Conservation (phyloP, 1,284 basidiomycete genomes). For the Singerocomus rubriflavus region DNA sequence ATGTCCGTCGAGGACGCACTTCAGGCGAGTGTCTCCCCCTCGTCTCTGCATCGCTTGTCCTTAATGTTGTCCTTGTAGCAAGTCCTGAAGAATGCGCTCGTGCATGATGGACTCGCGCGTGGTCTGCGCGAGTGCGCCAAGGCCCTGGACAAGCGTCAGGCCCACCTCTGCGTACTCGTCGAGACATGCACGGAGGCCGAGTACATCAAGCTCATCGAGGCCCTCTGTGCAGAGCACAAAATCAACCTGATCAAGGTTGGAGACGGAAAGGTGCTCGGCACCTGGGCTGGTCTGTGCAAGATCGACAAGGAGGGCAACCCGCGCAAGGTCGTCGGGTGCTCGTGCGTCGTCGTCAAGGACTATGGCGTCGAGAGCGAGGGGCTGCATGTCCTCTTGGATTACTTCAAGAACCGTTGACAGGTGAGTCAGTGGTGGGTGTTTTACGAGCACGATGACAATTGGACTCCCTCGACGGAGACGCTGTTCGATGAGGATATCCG, state of each 20-base stretch:
- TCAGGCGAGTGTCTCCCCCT: slow-evolving; percentile 56
- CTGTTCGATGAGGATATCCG: slow-evolving; percentile 55
- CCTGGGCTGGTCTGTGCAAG: slow-evolving; percentile 99
- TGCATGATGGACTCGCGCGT: slow-evolving; percentile 97
- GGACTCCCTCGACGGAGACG: slow-evolving; percentile 87
- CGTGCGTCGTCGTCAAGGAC: slow-evolving; percentile 98
- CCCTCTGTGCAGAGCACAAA: slow-evolving; percentile 98
- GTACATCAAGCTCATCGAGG: slow-evolving; percentile 99
- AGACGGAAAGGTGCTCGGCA: slow-evolving; percentile 96
- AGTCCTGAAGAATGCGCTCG: slow-evolving; percentile 94
- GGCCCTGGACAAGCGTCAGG: slow-evolving; percentile 98
- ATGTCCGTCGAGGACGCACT: slow-evolving; percentile 97
- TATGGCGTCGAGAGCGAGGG: slow-evolving; percentile 97
- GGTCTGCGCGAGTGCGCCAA: slow-evolving; percentile 98
- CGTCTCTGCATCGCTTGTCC: slow-evolving; percentile 1
- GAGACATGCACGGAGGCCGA: slow-evolving; percentile 99
- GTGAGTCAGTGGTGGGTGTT: slow-evolving; percentile 32
- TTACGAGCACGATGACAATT: slow-evolving; percentile 59
- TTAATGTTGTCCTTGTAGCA: slow-evolving; percentile 46
- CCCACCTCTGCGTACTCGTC: slow-evolving; percentile 97
- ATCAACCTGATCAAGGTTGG: slow-evolving; percentile 99
- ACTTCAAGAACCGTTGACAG: slow-evolving; percentile 87
- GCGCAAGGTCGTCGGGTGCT: slow-evolving; percentile 94
- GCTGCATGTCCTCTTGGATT: slow-evolving; percentile 94
- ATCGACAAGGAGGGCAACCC: slow-evolving; percentile 99